phyloP scores from a whole-genome alignment of 495 filamentous ascomycete species.

The Penicillium waksmanii region DNA sequence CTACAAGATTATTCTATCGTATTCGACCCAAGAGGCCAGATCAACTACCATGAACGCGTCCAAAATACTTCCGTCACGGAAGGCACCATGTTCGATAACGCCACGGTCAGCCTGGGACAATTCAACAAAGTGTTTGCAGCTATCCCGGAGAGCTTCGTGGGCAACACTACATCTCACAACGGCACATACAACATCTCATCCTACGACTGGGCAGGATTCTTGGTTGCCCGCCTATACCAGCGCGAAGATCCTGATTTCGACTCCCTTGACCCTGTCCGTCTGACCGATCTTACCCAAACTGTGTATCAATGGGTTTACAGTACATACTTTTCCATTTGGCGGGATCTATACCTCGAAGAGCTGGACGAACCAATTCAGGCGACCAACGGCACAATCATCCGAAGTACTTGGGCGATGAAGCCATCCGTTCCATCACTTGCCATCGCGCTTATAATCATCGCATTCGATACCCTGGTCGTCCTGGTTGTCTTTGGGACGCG shows the following conservation, averaged over 20 bases:
- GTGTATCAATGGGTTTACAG: slow-evolving; percentile 50
- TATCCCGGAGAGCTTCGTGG: slow-evolving; percentile 42
- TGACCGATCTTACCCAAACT: slow-evolving; percentile 34
- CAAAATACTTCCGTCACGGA: slow-evolving; percentile 26
- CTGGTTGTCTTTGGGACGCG: slow-evolving; percentile 45
- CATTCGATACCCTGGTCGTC: slow-evolving; percentile 42
- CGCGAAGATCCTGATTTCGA: slow-evolving; percentile 32
- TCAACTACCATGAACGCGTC: slow-evolving; percentile 23
- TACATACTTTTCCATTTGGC: slow-evolving; percentile 47
- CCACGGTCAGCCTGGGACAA: slow-evolving; percentile 43
- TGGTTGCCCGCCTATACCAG: slow-evolving; percentile 44
- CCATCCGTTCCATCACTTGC: slow-evolving; percentile 38
- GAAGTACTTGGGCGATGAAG: slow-evolving; percentile 41
- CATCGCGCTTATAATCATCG: slow-evolving; percentile 40
- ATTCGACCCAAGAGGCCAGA: slow-evolving; percentile 43
- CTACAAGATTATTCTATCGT: slow-evolving; percentile 34
- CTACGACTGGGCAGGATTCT: slow-evolving; percentile 48
- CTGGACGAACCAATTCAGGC: slow-evolving; percentile 26
- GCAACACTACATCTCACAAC: slow-evolving; percentile 31
- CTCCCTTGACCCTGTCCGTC: slow-evolving; percentile 26
- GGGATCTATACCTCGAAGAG: slow-evolving; percentile 39
- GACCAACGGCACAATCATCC: slow-evolving; percentile 35
- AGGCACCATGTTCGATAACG: slow-evolving; percentile 44
- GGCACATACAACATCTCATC: slow-evolving; percentile 37
- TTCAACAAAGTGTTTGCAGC: slow-evolving; percentile 49